Evolutionary conservation across 257 asterid genomes (phyloP).

Genomic region (Scutellaria minor): DNA sequence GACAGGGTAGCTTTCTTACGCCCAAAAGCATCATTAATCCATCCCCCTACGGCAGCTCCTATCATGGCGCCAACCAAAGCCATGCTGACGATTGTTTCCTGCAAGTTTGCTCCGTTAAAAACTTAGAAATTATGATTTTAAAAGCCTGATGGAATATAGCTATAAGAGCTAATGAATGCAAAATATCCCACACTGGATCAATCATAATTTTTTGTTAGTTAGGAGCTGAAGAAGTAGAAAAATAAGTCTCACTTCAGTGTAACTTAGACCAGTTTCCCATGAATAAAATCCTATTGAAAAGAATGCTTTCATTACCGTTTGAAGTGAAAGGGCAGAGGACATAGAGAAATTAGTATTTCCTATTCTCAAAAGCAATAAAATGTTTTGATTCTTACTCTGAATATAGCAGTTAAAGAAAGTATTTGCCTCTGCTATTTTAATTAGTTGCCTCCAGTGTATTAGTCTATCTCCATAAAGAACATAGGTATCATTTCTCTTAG

Average conservation of each 20-base stretch:
- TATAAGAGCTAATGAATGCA: neutral
- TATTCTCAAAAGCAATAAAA: neutral
- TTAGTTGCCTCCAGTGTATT: constrained; percentile 3
- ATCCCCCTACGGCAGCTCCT: constrained; percentile 92
- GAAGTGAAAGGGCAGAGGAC: neutral
- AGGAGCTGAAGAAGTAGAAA: neutral
- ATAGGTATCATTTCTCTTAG: neutral
- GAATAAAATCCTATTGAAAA: constrained; percentile 5
- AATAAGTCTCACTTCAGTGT: constrained; percentile 5
- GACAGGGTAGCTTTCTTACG: constrained; percentile 90
- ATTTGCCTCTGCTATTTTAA: neutral
- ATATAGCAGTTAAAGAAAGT: neutral
- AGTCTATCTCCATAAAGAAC: constrained; percentile 3
- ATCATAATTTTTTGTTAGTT: neutral
- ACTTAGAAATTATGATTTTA: neutral
- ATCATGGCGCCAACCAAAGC: constrained; percentile 92
- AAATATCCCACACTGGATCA: neutral
- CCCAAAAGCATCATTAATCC: constrained; percentile 86
- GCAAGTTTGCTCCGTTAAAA: constrained; percentile 33
- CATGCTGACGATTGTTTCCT: constrained; percentile 99
- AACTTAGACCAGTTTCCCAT: neutral
- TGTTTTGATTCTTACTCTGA: constrained; percentile 15
- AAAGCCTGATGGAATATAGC: constrained; percentile 11
- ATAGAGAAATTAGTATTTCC: constrained; percentile 5
- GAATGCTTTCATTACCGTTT: neutral